phyloP scores from a whole-genome alignment of 805 yeast species.

The Hanseniaspora lachancei region DNA sequence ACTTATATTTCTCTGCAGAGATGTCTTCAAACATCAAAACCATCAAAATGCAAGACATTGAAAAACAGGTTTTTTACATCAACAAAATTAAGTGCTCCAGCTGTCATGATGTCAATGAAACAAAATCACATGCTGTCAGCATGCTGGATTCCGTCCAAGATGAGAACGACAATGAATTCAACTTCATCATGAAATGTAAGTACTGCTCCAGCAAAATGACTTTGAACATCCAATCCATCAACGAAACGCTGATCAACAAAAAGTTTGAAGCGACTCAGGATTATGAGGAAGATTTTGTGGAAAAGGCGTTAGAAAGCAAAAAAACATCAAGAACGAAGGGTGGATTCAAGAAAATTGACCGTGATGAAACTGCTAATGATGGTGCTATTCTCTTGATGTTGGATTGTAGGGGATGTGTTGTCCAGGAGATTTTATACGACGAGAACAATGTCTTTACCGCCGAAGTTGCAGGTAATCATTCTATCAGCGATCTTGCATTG shows the following conservation, averaged over 20 bases:
- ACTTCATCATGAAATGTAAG: constrained; percentile 64
- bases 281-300: constrained; percentile 14
- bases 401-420: constrained; percentile 77
- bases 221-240: constrained; percentile 19
- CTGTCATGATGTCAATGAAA: constrained; percentile 67
- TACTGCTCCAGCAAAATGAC: constrained; percentile 35
- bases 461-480: constrained; percentile 21
- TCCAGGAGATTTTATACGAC: constrained; percentile 52
- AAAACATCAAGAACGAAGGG: constrained; percentile 15
- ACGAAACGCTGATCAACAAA: constrained; percentile 20
- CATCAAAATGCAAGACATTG: constrained; percentile 46
- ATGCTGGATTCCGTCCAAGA: constrained; percentile 52
- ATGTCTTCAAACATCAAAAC: constrained; percentile 38
- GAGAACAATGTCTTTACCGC: constrained; percentile 18
- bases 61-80: constrained; percentile 52
- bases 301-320: neutral
- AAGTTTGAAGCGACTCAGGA: constrained; percentile 14
- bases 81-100: constrained; percentile 62
- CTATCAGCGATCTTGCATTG: constrained; percentile 36
- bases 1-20: constrained; percentile 20
- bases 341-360: neutral
- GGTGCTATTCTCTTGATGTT: constrained; percentile 43
- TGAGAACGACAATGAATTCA: constrained; percentile 53
- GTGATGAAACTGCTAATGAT: constrained; percentile 4
- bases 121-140: constrained; percentile 50